phyloP scores from a whole-genome alignment of 306 rosid species.

The Pachyrhizus erosus region DNA sequence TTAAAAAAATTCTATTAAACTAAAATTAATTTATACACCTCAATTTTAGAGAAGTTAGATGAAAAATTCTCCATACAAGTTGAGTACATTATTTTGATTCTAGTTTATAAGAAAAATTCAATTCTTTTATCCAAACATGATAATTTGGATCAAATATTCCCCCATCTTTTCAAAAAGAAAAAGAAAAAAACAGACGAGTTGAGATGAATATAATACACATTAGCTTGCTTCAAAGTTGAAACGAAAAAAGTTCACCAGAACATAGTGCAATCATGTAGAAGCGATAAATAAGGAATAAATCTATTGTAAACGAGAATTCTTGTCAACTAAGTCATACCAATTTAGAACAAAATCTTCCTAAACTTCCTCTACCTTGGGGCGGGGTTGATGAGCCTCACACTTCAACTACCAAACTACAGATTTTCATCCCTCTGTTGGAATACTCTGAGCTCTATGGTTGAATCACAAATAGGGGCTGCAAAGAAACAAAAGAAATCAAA shows the following conservation, averaged over 20 bases:
- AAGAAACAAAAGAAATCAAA: slow-evolving; percentile 35
- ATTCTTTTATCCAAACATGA: background rate
- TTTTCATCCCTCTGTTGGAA: slow-evolving; percentile 40
- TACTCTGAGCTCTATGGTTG: slow-evolving; percentile 58
- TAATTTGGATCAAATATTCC: slow-evolving; percentile 15
- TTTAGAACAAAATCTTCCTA: slow-evolving; percentile 55
- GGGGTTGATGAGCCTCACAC: slow-evolving; percentile 44
- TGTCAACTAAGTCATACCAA: slow-evolving; percentile 51
- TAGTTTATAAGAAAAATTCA: background rate
- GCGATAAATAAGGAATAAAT: slow-evolving; percentile 15
- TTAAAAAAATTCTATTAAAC: no score
- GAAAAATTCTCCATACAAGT: background rate
- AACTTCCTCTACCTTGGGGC: slow-evolving; percentile 31
- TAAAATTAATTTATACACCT: background rate
- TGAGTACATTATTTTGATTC: background rate
- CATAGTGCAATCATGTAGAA: slow-evolving; percentile 31
- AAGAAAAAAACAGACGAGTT: slow-evolving; percentile 1
- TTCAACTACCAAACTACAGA: slow-evolving; percentile 42
- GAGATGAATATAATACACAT: slow-evolving; percentile 27
- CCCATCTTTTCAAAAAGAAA: background rate
- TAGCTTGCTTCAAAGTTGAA: slow-evolving; percentile 17
- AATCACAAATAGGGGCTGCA: slow-evolving; percentile 78
- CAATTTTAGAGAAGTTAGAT: background rate
- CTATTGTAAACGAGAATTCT: slow-evolving; percentile 43
- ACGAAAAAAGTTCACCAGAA: slow-evolving; percentile 30